phyloP scores from a whole-genome alignment of 768 basidiomycete genomes.

The Ephemerocybe angulata region DNA sequence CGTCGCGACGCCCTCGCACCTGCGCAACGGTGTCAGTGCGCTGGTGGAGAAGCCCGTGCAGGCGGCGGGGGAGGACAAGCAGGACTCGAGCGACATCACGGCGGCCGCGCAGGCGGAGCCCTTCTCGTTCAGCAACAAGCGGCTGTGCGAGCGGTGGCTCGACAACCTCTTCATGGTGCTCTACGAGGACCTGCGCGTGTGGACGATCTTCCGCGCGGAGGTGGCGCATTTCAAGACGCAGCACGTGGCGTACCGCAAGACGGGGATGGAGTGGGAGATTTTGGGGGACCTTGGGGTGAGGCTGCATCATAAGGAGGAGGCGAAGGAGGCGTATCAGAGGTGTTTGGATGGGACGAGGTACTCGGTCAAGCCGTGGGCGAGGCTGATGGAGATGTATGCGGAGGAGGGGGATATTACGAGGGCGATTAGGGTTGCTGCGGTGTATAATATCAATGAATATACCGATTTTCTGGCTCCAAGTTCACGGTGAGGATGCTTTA shows the following conservation, averaged over 20 bases:
- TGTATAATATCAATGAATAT: too few species aligned
- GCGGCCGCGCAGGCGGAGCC: constrained; percentile 47
- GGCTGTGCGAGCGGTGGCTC: constrained; percentile 95
- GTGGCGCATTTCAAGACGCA: constrained; percentile 99
- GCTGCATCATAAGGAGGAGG: constrained; percentile 97
- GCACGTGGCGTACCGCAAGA: constrained; percentile 96
- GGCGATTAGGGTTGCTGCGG: too few species aligned
- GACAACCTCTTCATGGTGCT: constrained; percentile 98
- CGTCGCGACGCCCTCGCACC: constrained; percentile 10
- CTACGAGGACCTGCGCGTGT: constrained; percentile 96
- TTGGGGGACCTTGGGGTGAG: constrained; percentile 90
- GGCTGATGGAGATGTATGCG: constrained; percentile 94
- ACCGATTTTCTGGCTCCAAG: too few species aligned
- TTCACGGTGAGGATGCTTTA: too few species aligned
- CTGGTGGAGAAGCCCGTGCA: constrained; percentile 46
- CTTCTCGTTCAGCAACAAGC: constrained; percentile 93
- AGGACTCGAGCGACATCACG: constrained; percentile 33
- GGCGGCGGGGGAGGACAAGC: constrained; percentile 48
- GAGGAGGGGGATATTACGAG: constrained; percentile 96
- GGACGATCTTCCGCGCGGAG: constrained; percentile 98
- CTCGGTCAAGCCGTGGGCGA: constrained; percentile 88
- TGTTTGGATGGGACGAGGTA: constrained; percentile 86
- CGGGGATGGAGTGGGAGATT: constrained; percentile 97
- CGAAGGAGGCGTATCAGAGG: constrained; percentile 95
- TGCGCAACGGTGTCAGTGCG: constrained; percentile 29